Base-by-base conservation (phyloP, 306 rosid genomes). In the Astragalus glycyphyllos region DNA sequence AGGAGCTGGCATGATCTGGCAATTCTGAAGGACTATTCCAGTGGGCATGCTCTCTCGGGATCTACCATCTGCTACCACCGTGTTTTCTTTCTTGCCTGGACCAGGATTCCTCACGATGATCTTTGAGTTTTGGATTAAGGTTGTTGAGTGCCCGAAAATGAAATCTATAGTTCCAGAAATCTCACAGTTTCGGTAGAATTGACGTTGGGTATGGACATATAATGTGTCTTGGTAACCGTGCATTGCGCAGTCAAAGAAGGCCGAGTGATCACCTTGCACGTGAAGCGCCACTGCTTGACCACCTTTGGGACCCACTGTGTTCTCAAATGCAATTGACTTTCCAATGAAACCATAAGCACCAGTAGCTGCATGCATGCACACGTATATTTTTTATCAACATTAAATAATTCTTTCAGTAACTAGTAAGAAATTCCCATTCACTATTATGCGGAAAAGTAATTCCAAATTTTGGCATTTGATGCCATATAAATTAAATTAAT, bases 251-350 rank as follows among this genome's bases (percentile, higher is more conserved):
- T 87, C 78, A 57, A 59, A 83, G 81, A 92, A 68, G 0, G 79
- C 85, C 0, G 91, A 68, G 48, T 8, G 73, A 37, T 74, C 94
- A 16, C 85, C 82, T 13, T 72, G 88, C 6, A 81, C 81, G 0
- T 86, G 81, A 0, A 92, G 84, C 16, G 98, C 95, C 60, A 92
- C 96, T 0, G 96, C 92, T 49, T 88, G 96, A 58, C 79, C 85
- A 49, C 87, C 90, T 2, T 58, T 35, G 0, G 90, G 72, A 0
- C 95, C 98, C 0, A 95, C 96, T 0, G 88, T 87, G 88, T 92
- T 92, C 23, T 47, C 73, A 73, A 92, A 80, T 56, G 80, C 82
- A 79, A 92, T 89, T 12, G 69, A 40, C 74, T 78, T 86, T 65
- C 78, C 83, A 0, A 87, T 73, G 81, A 92, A 92, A 9, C 80